These are phyloP conservation scores for Metschnikowia borealis DNA, from an alignment of 805 yeast genomes.

Conservation along the genomic window DNA sequence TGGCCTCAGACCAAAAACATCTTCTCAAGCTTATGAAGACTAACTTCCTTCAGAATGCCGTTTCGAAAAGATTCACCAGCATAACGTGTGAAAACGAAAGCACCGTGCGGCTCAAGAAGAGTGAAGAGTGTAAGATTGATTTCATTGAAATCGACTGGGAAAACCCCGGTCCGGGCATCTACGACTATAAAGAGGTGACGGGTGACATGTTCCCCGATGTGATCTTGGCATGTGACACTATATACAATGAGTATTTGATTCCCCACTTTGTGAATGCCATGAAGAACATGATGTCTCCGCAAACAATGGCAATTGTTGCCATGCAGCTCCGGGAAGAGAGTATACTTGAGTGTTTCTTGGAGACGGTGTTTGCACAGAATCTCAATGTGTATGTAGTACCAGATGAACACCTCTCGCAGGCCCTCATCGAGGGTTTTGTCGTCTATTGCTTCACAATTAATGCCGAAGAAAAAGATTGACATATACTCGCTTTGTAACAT, in stretches of 20 bases:
- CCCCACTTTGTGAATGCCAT: constrained; percentile 46
- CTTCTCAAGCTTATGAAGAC: constrained; percentile 45
- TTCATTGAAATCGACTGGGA: constrained; percentile 65
- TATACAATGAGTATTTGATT: constrained; percentile 59
- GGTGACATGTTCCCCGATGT: constrained; percentile 34
- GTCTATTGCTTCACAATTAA: constrained; percentile 31
- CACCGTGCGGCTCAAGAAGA: background rate
- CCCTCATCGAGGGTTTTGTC: constrained; percentile 41
- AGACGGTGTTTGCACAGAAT: constrained; percentile 22
- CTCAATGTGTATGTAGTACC: constrained; percentile 36
- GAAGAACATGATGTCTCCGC: constrained; percentile 26
- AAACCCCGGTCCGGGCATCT: constrained; percentile 31
- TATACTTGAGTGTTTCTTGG: constrained; percentile 46
- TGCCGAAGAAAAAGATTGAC: no score
- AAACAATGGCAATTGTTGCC: constrained; percentile 35
- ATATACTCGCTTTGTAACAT: no score
- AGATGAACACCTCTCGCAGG: constrained; percentile 24
- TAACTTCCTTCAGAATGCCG: constrained; percentile 43
- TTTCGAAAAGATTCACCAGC: constrained; percentile 9
- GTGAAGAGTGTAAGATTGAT: constrained; percentile 29
- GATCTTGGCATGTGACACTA: constrained; percentile 60
- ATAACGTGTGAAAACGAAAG: constrained; percentile 5
- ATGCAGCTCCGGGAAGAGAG: constrained; percentile 54
- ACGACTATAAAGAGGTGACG: constrained; percentile 11
- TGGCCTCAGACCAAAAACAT: constrained; percentile 59